These are phyloP conservation scores for Trematosphaeria pertusa DNA, from an alignment of 2,329 filamentous ascomycete species.

Conservation along the genomic window DNA sequence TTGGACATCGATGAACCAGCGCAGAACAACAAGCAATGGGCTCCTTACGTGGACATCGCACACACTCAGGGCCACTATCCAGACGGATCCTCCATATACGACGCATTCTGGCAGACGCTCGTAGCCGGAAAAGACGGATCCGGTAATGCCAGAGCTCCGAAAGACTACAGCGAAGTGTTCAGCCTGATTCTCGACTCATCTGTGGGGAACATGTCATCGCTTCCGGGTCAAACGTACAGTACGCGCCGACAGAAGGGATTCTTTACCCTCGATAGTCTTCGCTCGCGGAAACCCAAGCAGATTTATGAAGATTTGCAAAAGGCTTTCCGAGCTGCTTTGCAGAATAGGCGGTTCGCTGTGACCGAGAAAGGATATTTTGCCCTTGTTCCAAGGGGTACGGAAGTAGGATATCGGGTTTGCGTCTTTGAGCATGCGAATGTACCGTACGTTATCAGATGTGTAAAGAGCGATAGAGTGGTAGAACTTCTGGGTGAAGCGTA, in stretches of 20 bases:
- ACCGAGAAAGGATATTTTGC: slow-evolving; percentile 29
- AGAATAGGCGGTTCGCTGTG: slow-evolving; percentile 30
- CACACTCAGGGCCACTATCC: slow-evolving; percentile 9
- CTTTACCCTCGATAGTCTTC: slow-evolving; percentile 28
- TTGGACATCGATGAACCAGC: slow-evolving; percentile 22
- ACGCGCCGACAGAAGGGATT: slow-evolving; percentile 25
- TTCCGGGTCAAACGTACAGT: slow-evolving; percentile 30
- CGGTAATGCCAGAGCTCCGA: slow-evolving; percentile 14
- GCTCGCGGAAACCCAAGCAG: slow-evolving; percentile 21
- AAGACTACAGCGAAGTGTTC: slow-evolving; percentile 30
- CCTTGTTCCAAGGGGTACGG: slow-evolving; percentile 26
- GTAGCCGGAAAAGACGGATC: slow-evolving; percentile 27
- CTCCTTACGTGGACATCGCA: slow-evolving; percentile 17
- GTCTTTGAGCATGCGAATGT: slow-evolving; percentile 29
- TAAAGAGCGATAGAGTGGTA: background rate
- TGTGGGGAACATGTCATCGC: slow-evolving; percentile 16
- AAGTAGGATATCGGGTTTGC: slow-evolving; percentile 20
- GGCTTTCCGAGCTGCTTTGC: slow-evolving; percentile 21
- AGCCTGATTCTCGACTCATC: slow-evolving; percentile 28
- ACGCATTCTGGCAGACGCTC: slow-evolving; percentile 32
- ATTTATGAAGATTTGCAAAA: slow-evolving; percentile 21
- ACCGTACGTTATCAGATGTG: slow-evolving; percentile 24
- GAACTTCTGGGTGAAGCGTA: slow-evolving; percentile 31
- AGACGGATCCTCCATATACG: slow-evolving; percentile 18
- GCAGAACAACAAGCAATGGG: slow-evolving; percentile 9